Conservation (phyloP, 2,329 filamentous ascomycete genomes). For the Microcyclosporella mali region DNA sequence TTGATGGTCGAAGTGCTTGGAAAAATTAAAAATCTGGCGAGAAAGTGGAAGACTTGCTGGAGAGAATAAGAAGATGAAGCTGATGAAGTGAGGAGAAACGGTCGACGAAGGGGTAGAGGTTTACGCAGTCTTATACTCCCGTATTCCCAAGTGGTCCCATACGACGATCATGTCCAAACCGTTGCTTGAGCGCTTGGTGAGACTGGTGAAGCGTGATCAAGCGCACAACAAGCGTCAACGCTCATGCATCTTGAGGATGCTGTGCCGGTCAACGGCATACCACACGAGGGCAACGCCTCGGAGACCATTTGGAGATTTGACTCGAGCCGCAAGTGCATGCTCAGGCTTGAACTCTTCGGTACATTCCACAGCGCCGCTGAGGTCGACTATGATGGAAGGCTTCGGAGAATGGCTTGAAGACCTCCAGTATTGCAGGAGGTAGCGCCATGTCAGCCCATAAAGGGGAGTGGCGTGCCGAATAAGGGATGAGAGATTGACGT, state of each 20-base stretch:
- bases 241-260: too few relatives aligned
- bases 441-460: neutral
- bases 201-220: too few relatives aligned
- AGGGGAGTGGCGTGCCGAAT: neutral
- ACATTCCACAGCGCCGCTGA: slow-evolving; percentile 1
- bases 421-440: neutral
- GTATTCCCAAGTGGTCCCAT: neutral
- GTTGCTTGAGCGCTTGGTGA: too few relatives aligned
- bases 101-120: neutral
- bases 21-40: neutral
- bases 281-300: too few relatives aligned
- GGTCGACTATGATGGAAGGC: neutral
- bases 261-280: too few relatives aligned
- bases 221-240: too few relatives aligned
- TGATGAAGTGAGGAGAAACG: neutral
- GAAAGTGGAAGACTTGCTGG: neutral
- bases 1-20: neutral
- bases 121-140: neutral
- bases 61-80: neutral
- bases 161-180: neutral
- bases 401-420: neutral
- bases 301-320: too few relatives aligned
- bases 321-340: too few relatives aligned
- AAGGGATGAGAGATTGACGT: slow-evolving; percentile 1
- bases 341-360: too few relatives aligned